These are phyloP conservation scores for Basidiobolus meristosporus DNA, from an alignment of 371 early-diverging fungal species.

Conservation along the genomic window DNA sequence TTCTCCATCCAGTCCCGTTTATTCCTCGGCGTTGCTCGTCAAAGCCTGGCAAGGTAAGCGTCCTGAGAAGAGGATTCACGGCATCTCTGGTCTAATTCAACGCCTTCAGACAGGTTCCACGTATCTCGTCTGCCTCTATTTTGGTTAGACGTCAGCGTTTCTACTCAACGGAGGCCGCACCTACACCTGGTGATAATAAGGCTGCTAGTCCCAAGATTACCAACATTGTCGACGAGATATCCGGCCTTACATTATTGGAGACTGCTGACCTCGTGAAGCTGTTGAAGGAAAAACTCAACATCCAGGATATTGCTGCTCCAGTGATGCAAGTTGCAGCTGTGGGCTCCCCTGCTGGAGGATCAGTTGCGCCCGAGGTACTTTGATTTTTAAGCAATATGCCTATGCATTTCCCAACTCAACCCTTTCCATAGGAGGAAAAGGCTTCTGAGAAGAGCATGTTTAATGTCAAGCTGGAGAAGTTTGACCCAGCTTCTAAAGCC, in stretches of 20 bases:
- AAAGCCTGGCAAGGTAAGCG: too few species aligned
- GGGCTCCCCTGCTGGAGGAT: slow-evolving; percentile 31
- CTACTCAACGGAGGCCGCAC: too few species aligned
- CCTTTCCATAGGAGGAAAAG: slow-evolving; percentile 44
- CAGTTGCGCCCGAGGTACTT: slow-evolving; percentile 21
- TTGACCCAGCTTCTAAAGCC: slow-evolving; percentile 86
- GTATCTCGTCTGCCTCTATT: too few species aligned
- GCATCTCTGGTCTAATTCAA: too few species aligned
- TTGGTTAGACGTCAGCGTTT: too few species aligned
- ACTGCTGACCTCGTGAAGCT: slow-evolving; percentile 75
- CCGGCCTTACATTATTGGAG: slow-evolving; percentile 74
- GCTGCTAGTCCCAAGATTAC: slow-evolving; percentile 50
- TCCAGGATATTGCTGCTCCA: slow-evolving; percentile 81
- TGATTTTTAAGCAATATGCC: not conserved
- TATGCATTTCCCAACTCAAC: not conserved
- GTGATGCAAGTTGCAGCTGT: slow-evolving; percentile 40
- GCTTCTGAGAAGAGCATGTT: slow-evolving; percentile 81
- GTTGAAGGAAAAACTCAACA: slow-evolving; percentile 80
- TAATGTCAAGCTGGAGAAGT: slow-evolving; percentile 87
- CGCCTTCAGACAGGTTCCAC: too few species aligned
- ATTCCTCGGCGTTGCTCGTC: too few species aligned
- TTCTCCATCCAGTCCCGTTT: too few species aligned
- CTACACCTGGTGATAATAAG: too few species aligned
- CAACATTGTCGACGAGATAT: slow-evolving; percentile 71
- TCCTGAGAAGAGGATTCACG: too few species aligned